A percentile compares a stretch with the other conserved stretches of the same genome.
Conservation (phyloP, 169 alveolate species). For the Plasmodium relictum region DNA sequence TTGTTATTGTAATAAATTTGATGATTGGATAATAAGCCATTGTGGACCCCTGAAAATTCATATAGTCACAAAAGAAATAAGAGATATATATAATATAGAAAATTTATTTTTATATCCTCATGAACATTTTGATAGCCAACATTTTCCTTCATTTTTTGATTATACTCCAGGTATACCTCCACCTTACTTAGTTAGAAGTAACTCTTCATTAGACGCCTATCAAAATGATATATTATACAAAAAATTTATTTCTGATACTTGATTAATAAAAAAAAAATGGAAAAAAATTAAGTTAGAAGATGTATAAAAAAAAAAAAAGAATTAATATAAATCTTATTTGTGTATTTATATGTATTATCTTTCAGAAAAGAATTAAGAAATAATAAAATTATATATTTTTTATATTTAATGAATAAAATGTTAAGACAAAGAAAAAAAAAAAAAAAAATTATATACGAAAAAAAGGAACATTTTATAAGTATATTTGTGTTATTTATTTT, state of each 20-base stretch:
- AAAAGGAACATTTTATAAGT: neutral
- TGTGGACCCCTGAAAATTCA: slow-evolving; percentile 88
- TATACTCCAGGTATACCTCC: slow-evolving; percentile 78
- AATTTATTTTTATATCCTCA: slow-evolving; percentile 78
- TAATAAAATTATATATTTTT: too few species aligned
- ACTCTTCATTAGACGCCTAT: slow-evolving; percentile 35
- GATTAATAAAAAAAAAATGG: neutral
- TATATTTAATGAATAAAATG: too few species aligned
- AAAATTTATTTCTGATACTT: slow-evolving; percentile 39
- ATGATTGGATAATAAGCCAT: slow-evolving; percentile 88
- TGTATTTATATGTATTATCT: neutral
- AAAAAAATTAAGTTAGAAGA: neutral
- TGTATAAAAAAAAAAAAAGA: neutral
- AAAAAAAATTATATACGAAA: neutral
- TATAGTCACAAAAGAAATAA: slow-evolving; percentile 80
- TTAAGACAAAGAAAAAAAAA: too few species aligned
- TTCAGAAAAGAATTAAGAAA: too few species aligned
- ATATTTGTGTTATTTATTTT: neutral
- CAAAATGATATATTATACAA: slow-evolving; percentile 52
- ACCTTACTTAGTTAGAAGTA: slow-evolving; percentile 72
- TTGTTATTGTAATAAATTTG: slow-evolving; percentile 83
- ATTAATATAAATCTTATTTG: neutral
- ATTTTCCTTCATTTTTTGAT: slow-evolving; percentile 79
- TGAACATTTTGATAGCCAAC: slow-evolving; percentile 63
- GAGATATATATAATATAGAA: slow-evolving; percentile 81